Evolutionary conservation across 2,329 filamentous ascomycete species (phyloP), one percentile per base, ranked within the genome.

Genomic region (Pseudogymnoascus sp.): DNA sequence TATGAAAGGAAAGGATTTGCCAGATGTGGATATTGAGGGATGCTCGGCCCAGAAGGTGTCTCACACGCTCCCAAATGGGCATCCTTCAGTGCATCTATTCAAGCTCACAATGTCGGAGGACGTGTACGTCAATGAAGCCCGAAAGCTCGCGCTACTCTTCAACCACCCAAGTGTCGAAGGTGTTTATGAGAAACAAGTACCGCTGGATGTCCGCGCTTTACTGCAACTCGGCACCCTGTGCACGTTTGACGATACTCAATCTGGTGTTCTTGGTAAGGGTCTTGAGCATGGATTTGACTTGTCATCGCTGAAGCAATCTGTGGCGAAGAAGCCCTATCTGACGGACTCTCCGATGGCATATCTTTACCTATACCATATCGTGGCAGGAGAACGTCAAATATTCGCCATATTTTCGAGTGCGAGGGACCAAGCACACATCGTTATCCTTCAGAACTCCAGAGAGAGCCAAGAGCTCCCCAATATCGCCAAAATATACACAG

Each of bases 111-210:
- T 99, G 76, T 83, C 90, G 0, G 95, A 99, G 75, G 88, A 95
- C 64, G 83, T 90, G 0, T 99, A 96, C 76, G 86, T 96, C 66
- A 85, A 87, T 51, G 91, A 98, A 74, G 82, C 88, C 0, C 89
- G 92, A 67, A 96, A 92, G 73, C 88, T 98, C 66, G 86, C 88
- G 1, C 78, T 88, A 28, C 80, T 98, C 1, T 93, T 97, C 79
- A 92, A 93, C 67, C 93, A 99, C 73, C 86, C 92, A 0, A 96
- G 92, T 74, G 90, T 99, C 1, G 95, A 99, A 76, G 96, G 96
- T 31, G 92, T 99, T 13, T 99, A 99, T 72, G 96, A 99, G 78
- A 93, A 89, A 71, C 90, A 96, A 69, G 83, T 99, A 1, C 92
- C 96, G 0, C 80, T 98, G 5, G 91, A 90, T 67, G 84, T 96